phyloP scores from a whole-genome alignment of 495 filamentous ascomycete genomes.

The Penicillium taxi region DNA sequence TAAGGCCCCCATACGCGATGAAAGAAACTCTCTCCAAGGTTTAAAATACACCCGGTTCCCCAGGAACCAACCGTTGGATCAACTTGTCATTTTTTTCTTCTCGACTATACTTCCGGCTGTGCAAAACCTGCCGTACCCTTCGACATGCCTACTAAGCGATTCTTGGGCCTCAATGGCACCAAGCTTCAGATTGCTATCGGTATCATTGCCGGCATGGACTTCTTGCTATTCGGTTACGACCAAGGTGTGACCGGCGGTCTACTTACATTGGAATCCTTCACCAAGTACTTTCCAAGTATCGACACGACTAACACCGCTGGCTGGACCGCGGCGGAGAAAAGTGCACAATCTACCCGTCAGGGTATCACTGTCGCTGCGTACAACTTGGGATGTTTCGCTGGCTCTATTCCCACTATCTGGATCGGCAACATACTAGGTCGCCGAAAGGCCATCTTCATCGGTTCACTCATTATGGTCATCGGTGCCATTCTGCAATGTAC shows the following conservation, averaged over 20 bases:
- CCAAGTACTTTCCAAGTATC: slow-evolving; percentile 48
- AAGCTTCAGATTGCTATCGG: slow-evolving; percentile 61
- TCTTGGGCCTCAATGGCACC: slow-evolving; percentile 59
- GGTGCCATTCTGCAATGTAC: slow-evolving; percentile 53
- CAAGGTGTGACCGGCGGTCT: slow-evolving; percentile 55
- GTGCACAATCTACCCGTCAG: slow-evolving; percentile 47
- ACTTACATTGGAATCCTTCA: slow-evolving; percentile 47
- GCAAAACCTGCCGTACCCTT: too few species aligned
- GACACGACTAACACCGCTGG: slow-evolving; percentile 33
- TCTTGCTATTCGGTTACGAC: slow-evolving; percentile 54
- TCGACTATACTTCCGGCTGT: neutral
- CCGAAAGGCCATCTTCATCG: slow-evolving; percentile 48
- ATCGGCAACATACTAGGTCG: slow-evolving; percentile 52
- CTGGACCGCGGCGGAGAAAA: slow-evolving; percentile 21
- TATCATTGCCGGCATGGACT: slow-evolving; percentile 62
- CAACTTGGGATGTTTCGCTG: slow-evolving; percentile 57
- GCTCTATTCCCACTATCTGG: slow-evolving; percentile 50
- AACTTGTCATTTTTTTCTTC: neutral
- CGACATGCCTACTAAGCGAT: slow-evolving; percentile 26
- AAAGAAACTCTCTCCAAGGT: neutral
- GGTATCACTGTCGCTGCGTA: slow-evolving; percentile 59
- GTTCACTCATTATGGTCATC: slow-evolving; percentile 53
- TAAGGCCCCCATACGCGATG: neutral
- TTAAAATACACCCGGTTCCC: too few species aligned
- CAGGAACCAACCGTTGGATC: neutral